These are phyloP conservation scores for Berkeleyomyces basicola DNA, from an alignment of 2,329 filamentous ascomycete genomes.

Conservation along the genomic window DNA sequence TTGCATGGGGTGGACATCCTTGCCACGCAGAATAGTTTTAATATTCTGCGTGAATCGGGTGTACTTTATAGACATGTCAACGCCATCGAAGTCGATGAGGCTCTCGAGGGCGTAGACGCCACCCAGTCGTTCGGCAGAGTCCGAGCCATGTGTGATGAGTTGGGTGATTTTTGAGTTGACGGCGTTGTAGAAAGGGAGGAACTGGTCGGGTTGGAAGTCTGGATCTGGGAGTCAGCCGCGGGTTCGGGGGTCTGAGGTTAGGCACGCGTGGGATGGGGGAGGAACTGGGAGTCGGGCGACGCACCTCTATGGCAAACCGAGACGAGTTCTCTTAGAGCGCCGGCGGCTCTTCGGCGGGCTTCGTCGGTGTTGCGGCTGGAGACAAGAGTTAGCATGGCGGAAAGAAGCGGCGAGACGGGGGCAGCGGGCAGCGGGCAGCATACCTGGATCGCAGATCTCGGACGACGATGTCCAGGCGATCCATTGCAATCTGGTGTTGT, in stretches of 20 bases:
- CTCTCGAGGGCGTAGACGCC: constrained; percentile 84
- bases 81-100: constrained; percentile 89
- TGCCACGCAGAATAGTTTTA: constrained; percentile 72
- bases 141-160: constrained; percentile 69
- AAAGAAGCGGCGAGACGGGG: neutral
- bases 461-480: constrained; percentile 37
- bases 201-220: constrained; percentile 71
- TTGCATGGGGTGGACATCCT: constrained; percentile 81
- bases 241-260: neutral
- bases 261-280: neutral
- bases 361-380: constrained; percentile 25
- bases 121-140: constrained; percentile 75
- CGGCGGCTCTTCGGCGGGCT: constrained; percentile 34
- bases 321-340: constrained; percentile 39
- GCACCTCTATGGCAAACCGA: constrained; percentile 38
- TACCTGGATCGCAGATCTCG: constrained; percentile 41
- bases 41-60: constrained; percentile 87
- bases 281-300: constrained; percentile 2
- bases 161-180: constrained; percentile 41
- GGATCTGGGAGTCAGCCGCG: neutral
- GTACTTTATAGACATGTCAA: constrained; percentile 84
- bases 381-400: constrained; percentile 1
- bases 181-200: constrained; percentile 40
- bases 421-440: constrained; percentile 9
- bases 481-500: constrained; percentile 36